phyloP scores from a whole-genome alignment of 805 yeast species.

The Blastobotrys americana region DNA sequence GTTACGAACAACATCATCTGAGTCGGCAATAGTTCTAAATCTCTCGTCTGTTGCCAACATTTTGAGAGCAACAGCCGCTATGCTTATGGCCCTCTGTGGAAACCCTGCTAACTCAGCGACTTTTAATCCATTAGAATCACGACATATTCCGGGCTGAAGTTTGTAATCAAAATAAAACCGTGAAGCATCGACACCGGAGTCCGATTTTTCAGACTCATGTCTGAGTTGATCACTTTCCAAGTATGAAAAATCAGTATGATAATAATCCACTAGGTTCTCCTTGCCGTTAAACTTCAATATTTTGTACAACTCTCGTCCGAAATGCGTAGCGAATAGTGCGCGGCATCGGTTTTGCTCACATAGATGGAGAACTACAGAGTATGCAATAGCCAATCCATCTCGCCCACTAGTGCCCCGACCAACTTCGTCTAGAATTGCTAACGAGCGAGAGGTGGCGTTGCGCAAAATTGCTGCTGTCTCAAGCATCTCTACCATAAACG shows the following conservation, averaged over 20 bases:
- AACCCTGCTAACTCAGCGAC: conserved; percentile 77
- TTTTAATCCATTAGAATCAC: conserved; percentile 65
- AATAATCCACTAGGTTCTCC: conserved; percentile 23
- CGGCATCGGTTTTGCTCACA: conserved; percentile 52
- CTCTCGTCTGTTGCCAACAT: conserved; percentile 1
- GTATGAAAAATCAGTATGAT: conserved; percentile 12
- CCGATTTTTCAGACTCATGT: conserved; percentile 8
- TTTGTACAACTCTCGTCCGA: conserved; percentile 47
- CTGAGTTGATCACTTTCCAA: conserved; percentile 7
- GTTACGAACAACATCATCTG: too few species aligned
- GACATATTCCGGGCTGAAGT: conserved; percentile 60
- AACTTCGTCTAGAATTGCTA: conserved; percentile 79
- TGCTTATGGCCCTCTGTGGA: conserved; percentile 49
- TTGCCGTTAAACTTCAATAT: conserved; percentile 32
- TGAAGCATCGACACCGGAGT: conserved; percentile 2
- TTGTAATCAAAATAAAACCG: conserved; percentile 41
- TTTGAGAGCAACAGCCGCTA: conserved; percentile 48
- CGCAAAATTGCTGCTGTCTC: conserved; percentile 68
- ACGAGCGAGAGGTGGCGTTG: conserved; percentile 57
- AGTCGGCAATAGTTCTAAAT: conserved; percentile 28
- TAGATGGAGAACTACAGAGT: conserved; percentile 58
- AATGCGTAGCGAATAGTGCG: conserved; percentile 86
- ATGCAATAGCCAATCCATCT: conserved; percentile 84
- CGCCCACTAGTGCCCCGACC: conserved; percentile 84
- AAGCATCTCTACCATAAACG: conserved; percentile 89